Evolutionary conservation across 2,329 filamentous ascomycete genomes (phyloP).

Genomic region (Penicillium sp.): DNA sequence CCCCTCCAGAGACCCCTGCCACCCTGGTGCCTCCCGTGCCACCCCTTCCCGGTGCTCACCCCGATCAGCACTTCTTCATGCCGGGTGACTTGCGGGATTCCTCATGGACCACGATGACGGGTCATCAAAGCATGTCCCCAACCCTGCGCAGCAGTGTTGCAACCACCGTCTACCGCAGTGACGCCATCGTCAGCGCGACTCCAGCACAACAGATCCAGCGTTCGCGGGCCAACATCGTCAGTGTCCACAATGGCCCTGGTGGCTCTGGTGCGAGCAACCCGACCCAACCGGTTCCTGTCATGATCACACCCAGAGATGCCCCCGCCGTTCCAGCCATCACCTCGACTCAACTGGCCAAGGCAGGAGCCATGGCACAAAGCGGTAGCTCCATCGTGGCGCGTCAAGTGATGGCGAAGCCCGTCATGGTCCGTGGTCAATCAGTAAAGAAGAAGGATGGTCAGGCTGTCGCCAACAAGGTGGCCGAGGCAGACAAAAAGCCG

Average conservation of each 20-base stretch:
- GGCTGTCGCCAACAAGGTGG: slow-evolving; percentile 16
- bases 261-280: slow-evolving; percentile 50
- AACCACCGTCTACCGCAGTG: slow-evolving; percentile 92
- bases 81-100: slow-evolving; percentile 89
- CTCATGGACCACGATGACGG: slow-evolving; percentile 76
- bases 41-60: slow-evolving; percentile 73
- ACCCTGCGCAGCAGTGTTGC: slow-evolving; percentile 71
- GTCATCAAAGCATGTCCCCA: slow-evolving; percentile 57
- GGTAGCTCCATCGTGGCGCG: slow-evolving; percentile 53
- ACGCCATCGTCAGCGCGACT: slow-evolving; percentile 77
- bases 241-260: slow-evolving; percentile 74
- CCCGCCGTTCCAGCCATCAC: slow-evolving; percentile 78
- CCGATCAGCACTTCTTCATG: slow-evolving; percentile 92
- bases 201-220: slow-evolving; percentile 86
- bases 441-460: slow-evolving; percentile 42
- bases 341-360: slow-evolving; percentile 49
- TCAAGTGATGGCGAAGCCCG: slow-evolving; percentile 51
- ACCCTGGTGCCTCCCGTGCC: slow-evolving; percentile 90
- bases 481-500: slow-evolving; percentile 18
- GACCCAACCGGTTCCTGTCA: slow-evolving; percentile 47
- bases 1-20: slow-evolving; percentile 79
- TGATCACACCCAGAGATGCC: slow-evolving; percentile 50
- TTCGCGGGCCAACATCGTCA: slow-evolving; percentile 90
- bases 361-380: slow-evolving; percentile 40
- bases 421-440: slow-evolving; percentile 50